phyloP scores from a whole-genome alignment of 2,329 filamentous ascomycete genomes.

The Cladosporium colombiae region DNA sequence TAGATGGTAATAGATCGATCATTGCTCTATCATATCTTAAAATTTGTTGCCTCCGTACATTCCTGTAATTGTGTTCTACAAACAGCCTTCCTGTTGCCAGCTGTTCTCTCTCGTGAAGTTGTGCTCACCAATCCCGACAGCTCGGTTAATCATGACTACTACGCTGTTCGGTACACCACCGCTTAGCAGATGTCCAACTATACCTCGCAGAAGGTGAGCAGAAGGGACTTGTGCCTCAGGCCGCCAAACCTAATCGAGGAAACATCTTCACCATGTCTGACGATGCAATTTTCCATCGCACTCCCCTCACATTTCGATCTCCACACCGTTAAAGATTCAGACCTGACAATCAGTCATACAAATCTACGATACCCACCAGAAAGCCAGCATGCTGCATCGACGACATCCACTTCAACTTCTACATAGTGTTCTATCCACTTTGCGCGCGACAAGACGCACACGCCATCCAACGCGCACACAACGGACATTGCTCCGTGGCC shows the following conservation, averaged over 20 bases:
- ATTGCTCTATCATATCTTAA: not conserved
- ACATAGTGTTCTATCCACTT: slow-evolving; percentile 1
- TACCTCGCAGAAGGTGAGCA: not conserved
- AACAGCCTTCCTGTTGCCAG: not conserved
- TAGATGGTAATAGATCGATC: not conserved
- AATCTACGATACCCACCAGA: not conserved
- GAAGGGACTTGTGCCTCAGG: not conserved
- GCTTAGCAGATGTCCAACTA: not conserved
- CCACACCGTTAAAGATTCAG: not conserved
- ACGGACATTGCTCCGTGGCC: slow-evolving; percentile 2
- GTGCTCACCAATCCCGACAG: not conserved
- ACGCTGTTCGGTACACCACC: not conserved
- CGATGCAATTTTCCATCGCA: not conserved
- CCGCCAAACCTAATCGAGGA: not conserved
- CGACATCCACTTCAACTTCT: not conserved
- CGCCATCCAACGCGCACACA: not conserved
- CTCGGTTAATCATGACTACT: not conserved
- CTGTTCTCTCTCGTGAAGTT: not conserved
- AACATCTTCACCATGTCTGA: not conserved
- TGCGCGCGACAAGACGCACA: not conserved
- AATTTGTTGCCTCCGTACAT: not conserved
- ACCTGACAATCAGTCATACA: not conserved
- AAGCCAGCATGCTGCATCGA: not conserved
- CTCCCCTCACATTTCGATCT: not conserved
- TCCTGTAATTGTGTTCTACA: not conserved